These are phyloP conservation scores for Murraya koenigii DNA, from an alignment of 345 rosid genomes.

Conservation along the genomic window DNA sequence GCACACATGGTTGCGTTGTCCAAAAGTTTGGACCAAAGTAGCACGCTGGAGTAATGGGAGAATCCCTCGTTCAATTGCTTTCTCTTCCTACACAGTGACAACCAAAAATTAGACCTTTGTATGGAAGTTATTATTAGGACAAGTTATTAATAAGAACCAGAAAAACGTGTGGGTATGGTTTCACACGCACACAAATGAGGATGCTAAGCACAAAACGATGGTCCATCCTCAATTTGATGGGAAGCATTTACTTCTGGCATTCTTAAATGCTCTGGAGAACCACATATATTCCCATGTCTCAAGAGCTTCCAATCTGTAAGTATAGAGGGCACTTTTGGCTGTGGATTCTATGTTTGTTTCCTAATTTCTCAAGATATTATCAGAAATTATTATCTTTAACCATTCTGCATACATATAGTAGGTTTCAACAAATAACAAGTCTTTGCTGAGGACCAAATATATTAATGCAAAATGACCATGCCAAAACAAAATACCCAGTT, in stretches of 20 bases:
- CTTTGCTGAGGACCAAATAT: background rate
- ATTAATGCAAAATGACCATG: background rate
- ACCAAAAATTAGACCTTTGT: background rate
- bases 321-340: background rate
- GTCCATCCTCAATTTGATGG: background rate
- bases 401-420: background rate
- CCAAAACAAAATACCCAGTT: background rate
- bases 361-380: background rate
- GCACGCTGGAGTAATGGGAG: conserved; percentile 77
- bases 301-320: background rate
- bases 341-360: background rate
- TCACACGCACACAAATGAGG: background rate
- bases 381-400: background rate
- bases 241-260: background rate
- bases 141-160: background rate
- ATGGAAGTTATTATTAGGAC: background rate
- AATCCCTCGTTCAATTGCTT: conserved; percentile 84
- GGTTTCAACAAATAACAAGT: background rate
- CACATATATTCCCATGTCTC: background rate
- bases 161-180: background rate
- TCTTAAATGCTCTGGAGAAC: background rate
- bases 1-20: conserved; percentile 93
- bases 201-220: background rate
- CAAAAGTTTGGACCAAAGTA: conserved; percentile 92
- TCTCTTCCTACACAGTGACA: conserved; percentile 65